Conservation (phyloP, 805 yeast genomes). For the Metahyphopichia silvanorum region DNA sequence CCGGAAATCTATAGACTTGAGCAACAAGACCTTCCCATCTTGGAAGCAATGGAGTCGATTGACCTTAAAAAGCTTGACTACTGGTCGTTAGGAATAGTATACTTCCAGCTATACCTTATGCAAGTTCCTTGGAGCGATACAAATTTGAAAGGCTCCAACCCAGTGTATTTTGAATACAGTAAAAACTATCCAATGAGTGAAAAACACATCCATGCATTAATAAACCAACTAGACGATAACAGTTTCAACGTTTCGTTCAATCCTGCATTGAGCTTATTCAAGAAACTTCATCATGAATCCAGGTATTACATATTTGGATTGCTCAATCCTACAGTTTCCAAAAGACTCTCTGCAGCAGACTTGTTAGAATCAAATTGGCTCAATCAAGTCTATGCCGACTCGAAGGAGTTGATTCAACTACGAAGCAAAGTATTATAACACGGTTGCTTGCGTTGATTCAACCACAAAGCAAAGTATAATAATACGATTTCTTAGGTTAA, state of each 20-base stretch:
- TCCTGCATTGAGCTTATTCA: slow-evolving; percentile 32
- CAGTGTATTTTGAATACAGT: slow-evolving; percentile 14
- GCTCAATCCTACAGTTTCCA: slow-evolving; percentile 28
- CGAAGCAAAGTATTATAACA: too few relatives aligned
- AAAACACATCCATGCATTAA: slow-evolving; percentile 16
- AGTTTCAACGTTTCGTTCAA: slow-evolving; percentile 14
- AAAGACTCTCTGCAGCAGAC: slow-evolving; percentile 21
- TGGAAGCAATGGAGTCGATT: slow-evolving; percentile 3
- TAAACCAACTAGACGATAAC: slow-evolving; percentile 23
- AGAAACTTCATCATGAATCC: slow-evolving; percentile 36
- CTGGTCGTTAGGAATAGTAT: slow-evolving; percentile 53
- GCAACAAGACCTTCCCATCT: not conserved
- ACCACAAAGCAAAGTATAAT: too few relatives aligned
- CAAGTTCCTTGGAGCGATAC: slow-evolving; percentile 44
- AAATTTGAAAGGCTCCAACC: not conserved
- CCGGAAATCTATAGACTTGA: slow-evolving; percentile 45
- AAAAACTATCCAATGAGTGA: slow-evolving; percentile 24
- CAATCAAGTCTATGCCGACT: slow-evolving; percentile 35
- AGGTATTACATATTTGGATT: slow-evolving; percentile 27
- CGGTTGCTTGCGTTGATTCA: too few relatives aligned
- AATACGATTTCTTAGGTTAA: too few relatives aligned
- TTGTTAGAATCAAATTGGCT: slow-evolving; percentile 34
- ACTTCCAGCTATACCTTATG: slow-evolving; percentile 42
- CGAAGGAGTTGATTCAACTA: slow-evolving; percentile 25
- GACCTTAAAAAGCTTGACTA: slow-evolving; percentile 40